Base-by-base conservation (phyloP, 257 asterid genomes). In the Leptodermis oblonga region DNA sequence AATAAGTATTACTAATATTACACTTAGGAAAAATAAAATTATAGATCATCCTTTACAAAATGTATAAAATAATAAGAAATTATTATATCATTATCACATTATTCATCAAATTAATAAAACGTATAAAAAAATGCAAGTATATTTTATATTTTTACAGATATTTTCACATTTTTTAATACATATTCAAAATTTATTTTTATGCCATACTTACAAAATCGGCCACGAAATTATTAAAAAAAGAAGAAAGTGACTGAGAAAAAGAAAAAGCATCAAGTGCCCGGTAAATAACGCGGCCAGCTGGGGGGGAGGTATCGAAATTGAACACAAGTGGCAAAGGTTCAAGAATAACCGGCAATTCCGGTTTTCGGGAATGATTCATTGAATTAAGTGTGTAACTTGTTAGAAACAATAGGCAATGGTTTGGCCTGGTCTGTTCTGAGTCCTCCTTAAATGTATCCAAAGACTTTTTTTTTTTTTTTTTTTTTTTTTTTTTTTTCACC, bases 351-450 rank as follows among this genome's bases (percentile, higher is more conserved):
- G 86, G 65, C 15, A 17, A 53, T 37, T 56, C 84, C 94, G 85
- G 88, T 87, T 71, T 73, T 68, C 23, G 76, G 86, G 90, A 74
- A 83, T 33, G 78, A 86, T 90, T 61, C 96, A 88, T 79, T 90
- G 97, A 88, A 90, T 81, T 33, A 5, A 20, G 9, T 65, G 85
- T 25, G 7, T 58, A n/a, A n/a, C 20, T 28, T 30, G 64, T 30
- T 7, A 49, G 63, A 30, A 51, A 43, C 62, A 65, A 45, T 22
- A 61, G 67, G 73, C 63, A 70, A 73, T 70, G 65, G 58, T 69
- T 77, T 74, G 70, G 66, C 25, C n/a, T 8, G 10, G 65, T 7
- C 69, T 39, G 15, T 6, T n/a, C n/a, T 49, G 25, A 6, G 55
- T 49, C 55, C 14, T 49, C 66, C 48, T 61, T 54, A n/a, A 59